Conservation (phyloP, 1,139 yeast genomes). For the Debaryomyces sp. region DNA sequence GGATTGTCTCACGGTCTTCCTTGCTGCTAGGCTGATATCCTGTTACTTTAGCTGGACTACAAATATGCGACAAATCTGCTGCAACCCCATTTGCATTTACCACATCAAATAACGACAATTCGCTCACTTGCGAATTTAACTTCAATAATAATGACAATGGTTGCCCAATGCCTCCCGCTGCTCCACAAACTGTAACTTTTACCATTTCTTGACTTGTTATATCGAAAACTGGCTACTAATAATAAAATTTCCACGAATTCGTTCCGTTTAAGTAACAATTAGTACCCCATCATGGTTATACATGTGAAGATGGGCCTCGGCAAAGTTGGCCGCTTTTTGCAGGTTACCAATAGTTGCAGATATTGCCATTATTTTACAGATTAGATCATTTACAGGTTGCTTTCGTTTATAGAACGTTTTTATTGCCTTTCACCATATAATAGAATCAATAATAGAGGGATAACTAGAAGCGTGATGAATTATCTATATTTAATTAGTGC, state of each 20-base stretch:
- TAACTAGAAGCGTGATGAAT: not conserved
- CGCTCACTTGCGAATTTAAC: constrained; percentile 54
- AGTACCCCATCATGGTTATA: constrained; percentile 4
- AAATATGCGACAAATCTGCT: constrained; percentile 73
- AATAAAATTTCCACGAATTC: not conserved
- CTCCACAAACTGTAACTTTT: constrained; percentile 75
- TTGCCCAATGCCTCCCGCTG: constrained; percentile 83
- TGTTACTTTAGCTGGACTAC: constrained; percentile 56
- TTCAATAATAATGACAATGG: constrained; percentile 69
- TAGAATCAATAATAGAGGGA: not conserved
- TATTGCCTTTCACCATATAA: not conserved
- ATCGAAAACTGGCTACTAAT: not conserved
- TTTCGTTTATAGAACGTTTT: not conserved
- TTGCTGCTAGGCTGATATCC: constrained; percentile 58
- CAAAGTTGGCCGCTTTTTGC: not conserved
- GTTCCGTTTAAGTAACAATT: constrained; percentile 1
- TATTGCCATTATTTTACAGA: not conserved
- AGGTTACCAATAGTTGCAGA: not conserved
- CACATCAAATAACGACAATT: constrained; percentile 65
- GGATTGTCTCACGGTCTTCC: constrained; percentile 51
- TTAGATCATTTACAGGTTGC: not conserved
- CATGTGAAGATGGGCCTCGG: constrained; percentile 5
- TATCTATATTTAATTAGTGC: not conserved
- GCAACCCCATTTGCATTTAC: constrained; percentile 74
- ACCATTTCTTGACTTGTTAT: constrained; percentile 37